Evolutionary conservation across 2,329 filamentous ascomycete genomes (phyloP).

Genomic region (Sphaerulina populicola): DNA sequence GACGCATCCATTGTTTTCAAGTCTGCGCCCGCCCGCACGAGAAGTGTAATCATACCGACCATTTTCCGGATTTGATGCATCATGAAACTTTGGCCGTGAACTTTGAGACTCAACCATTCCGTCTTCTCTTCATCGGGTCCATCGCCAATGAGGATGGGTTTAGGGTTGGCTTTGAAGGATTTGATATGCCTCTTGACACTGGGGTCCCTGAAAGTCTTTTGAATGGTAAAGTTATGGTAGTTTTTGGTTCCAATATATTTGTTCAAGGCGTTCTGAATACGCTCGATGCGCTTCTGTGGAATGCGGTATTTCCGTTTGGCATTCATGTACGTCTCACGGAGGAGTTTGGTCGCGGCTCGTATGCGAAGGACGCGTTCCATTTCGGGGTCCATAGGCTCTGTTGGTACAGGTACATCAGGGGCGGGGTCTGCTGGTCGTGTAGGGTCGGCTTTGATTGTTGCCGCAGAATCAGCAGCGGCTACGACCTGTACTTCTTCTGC

Average conservation of each 20-base stretch:
- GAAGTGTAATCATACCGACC: slow-evolving; percentile 82
- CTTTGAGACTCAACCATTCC: slow-evolving; percentile 90
- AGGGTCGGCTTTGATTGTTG: slow-evolving; percentile 3
- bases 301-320: slow-evolving; percentile 84
- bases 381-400: slow-evolving; percentile 9
- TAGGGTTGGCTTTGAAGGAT: slow-evolving; percentile 69
- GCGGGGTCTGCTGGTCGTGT: slow-evolving; percentile 5
- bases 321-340: slow-evolving; percentile 72
- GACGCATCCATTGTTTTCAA: slow-evolving; percentile 64
- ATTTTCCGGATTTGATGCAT: slow-evolving; percentile 99
- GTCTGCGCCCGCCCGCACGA: slow-evolving; percentile 71
- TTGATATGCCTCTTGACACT: slow-evolving; percentile 87
- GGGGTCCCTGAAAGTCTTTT: slow-evolving; percentile 71
- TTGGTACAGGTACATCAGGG: background rate
- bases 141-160: slow-evolving; percentile 44
- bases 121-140: slow-evolving; percentile 50
- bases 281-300: slow-evolving; percentile 58
- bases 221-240: slow-evolving; percentile 96
- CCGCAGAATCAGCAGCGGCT: slow-evolving; percentile 3
- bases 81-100: slow-evolving; percentile 98
- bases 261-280: slow-evolving; percentile 66
- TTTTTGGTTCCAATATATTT: slow-evolving; percentile 77
- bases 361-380: slow-evolving; percentile 30
- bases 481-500: slow-evolving; percentile 6
- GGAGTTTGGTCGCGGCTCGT: slow-evolving; percentile 40